Evolutionary conservation across 305 asterid species (phyloP), one percentile per base, ranked within the genome.

Genomic region (Rubia peregrina): DNA sequence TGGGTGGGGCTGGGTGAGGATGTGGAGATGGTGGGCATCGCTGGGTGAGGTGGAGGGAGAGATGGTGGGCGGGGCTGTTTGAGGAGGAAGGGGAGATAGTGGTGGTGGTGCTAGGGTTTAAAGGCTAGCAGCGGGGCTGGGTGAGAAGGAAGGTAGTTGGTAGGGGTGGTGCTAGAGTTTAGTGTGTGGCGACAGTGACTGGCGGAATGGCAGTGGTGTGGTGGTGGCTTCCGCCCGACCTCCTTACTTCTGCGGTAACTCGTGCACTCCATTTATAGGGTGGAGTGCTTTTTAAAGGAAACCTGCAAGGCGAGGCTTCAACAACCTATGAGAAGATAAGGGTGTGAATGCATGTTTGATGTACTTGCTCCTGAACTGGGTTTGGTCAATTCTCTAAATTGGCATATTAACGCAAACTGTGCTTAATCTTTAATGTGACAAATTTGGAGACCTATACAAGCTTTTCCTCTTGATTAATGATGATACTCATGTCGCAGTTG

Each of bases 401-500:
- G 59, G 57, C n/a, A 68, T 57, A 65, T 41, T 33, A 73, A 60
- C 38, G 60, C 80, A 65, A 69, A 48, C 17, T 11, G 65, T 71
- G 62, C 78, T 72, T 75, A 71, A 63, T 82, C 61, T 80, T 72
- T 75, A 71, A 66, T 82, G 71, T 82, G 95, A 85, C 84, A 91
- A 74, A 78, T 89, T 94, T 74, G 99, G 96, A 78, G 96, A 88
- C 81, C 80, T 70, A 60, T 94, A 83, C 81, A 94, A 84, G 83
- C 70, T 91, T 70, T 94, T 94, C 83, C 96, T 94, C 80, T 84
- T 94, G 74, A 76, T 84, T 71, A 91, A 89, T 78, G 99, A 94
- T 80, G 98, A 94, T 86, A 87, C 89, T 78, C 98, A 98, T 73
- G 90, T 94, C 56, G 99, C 98, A 30, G 98, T 94, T 84, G 99